A percentile compares a stretch with the other conserved stretches of the same genome.
Evolutionary conservation across 345 rosid genomes (phyloP).

Genomic region (Erucastrum elatum): DNA sequence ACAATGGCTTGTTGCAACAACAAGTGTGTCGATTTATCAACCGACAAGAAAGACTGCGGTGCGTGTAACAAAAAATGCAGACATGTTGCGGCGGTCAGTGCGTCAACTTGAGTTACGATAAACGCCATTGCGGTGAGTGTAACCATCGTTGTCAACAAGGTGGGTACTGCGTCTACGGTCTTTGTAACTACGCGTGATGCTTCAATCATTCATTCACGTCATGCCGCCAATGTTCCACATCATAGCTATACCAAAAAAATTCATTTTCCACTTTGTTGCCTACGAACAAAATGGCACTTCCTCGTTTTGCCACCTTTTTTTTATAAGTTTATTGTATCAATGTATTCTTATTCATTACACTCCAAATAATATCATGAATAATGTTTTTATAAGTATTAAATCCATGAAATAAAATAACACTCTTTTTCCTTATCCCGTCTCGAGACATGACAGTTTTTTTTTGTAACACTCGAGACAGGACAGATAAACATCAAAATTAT

Average conservation of each 20-base stretch:
- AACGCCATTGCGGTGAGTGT: conserved; percentile 78
- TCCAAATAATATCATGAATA: no score
- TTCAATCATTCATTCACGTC: conserved; percentile 14
- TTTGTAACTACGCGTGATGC: conserved; percentile 65
- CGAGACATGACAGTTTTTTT: no score
- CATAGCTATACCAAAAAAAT: conserved; percentile 28
- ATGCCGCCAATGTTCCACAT: conserved; percentile 17
- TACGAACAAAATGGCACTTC: conserved; percentile 26
- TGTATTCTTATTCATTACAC: no score
- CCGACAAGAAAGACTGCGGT: conserved; percentile 67
- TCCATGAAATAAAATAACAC: no score
- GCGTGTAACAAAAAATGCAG: conserved; percentile 66
- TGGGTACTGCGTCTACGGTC: conserved; percentile 55
- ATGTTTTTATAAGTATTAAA: no score
- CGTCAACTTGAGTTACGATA: conserved; percentile 51
- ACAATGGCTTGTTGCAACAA: conserved; percentile 66
- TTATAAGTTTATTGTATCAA: not conserved
- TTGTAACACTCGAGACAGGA: no score
- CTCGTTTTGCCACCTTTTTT: conserved; percentile 17
- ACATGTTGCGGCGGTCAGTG: conserved; percentile 74
- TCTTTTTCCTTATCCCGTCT: no score
- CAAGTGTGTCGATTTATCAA: conserved; percentile 59
- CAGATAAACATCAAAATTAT: no score
- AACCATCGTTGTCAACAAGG: conserved; percentile 50
- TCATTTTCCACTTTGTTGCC: conserved; percentile 5